Percentiles rank a stretch among this genome's conserved stretches.
Evolutionary conservation across 352 stramenopile species (phyloP).

Genomic region (Globisporangium okanoganense): DNA sequence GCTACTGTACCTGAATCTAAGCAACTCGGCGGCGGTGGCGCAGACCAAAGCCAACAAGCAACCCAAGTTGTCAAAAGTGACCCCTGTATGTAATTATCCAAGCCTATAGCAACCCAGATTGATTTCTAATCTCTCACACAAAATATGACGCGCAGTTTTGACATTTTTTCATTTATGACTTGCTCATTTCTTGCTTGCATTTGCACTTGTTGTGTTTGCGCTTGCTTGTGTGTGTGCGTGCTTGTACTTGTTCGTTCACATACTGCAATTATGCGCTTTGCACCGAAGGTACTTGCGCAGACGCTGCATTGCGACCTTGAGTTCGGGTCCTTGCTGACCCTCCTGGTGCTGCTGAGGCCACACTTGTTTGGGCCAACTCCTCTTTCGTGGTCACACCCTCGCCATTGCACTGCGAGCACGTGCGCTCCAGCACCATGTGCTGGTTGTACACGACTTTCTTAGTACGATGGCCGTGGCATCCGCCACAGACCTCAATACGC

Average conservation of each 20-base stretch:
- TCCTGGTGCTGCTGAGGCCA: slow-evolving; percentile 6
- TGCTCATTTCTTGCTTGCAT: not conserved
- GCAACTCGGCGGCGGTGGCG: not conserved
- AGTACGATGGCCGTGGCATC: slow-evolving; percentile 55
- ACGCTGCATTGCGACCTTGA: not conserved
- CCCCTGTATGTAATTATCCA: slow-evolving; percentile 4
- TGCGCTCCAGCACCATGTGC: slow-evolving; percentile 50
- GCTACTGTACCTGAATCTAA: slow-evolving; percentile 12
- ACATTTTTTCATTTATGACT: not conserved
- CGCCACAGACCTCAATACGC: slow-evolving; percentile 38
- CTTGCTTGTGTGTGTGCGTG: not conserved
- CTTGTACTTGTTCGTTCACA: too few species aligned
- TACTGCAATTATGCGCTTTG: slow-evolving; percentile 4
- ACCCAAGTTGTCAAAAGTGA: slow-evolving; percentile 7
- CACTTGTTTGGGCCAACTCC: not conserved
- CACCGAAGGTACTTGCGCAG: not conserved
- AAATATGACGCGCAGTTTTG: slow-evolving; percentile 14
- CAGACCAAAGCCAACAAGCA: not conserved
- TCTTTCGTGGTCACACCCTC: slow-evolving; percentile 39
- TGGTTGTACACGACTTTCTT: slow-evolving; percentile 51
- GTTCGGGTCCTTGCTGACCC: not conserved
- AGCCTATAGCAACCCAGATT: not conserved
- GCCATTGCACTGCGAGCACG: slow-evolving; percentile 48
- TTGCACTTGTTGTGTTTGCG: not conserved
- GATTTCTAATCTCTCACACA: not conserved